Base-by-base conservation (phyloP, 1,139 yeast species). In the Yueomyces sp. region DNA sequence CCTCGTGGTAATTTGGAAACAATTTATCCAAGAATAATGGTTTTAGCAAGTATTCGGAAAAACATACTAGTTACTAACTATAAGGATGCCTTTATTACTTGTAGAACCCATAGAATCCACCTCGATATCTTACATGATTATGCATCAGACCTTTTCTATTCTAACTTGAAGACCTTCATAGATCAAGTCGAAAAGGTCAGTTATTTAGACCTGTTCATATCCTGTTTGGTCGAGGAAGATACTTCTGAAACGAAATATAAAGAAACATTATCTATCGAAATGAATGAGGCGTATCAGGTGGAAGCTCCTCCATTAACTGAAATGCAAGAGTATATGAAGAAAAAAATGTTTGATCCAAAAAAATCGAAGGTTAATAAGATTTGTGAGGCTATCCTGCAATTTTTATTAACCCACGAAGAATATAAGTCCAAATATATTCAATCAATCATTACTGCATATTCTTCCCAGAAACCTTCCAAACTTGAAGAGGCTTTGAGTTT, bases 1-100 rank as follows among this genome's bases (percentile, higher is more conserved):
- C 95, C 95, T 46, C 75, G 99, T 60, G 99, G 99, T 48, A 93
- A 93, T 54, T 67, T 91, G 51, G 99, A 93, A 62, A 87, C 97
- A 0, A 82, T 93, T 32, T 81, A 78, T 56, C 98, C 99, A 8
- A 73, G 98, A 61, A 83, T 91, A 39, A 78, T 91, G 83, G 95
- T 91, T 11, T 68, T 93, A 41, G 73, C 86, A 9, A 94, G 82
- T 25, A 93, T 93, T 19, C 73, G 98, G 52, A 69, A 73, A 40
- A 72, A 73, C 53, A 85, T 93, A 48, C 68, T 71, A 36, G 64
- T 66, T 0, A 67, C 66, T 47, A 66, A 76, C 36, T 93, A 82
- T 56, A 69, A 66, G 42, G 70, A 70, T 27, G 98, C 98, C 0
- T 89, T 91, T 55, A 56, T 74, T 39, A 75, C 81, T 9, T 91